A percentile compares a stretch with the other conserved stretches of the same genome.
Conservation (phyloP, 176 grass and related monocot species). For the Metroxylon sagu region DNA sequence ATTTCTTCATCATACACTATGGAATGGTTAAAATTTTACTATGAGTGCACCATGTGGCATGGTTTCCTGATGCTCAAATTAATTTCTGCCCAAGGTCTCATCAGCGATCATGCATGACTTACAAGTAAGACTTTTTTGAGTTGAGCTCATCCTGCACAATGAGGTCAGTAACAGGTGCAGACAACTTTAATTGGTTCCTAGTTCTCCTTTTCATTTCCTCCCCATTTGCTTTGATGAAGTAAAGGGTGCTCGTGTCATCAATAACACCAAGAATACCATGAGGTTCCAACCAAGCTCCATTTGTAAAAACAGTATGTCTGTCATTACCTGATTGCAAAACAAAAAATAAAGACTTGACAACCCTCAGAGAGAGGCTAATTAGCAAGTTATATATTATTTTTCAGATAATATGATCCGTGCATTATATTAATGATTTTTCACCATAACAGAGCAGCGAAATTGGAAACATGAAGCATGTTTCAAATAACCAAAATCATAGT, state of each 20-base stretch:
- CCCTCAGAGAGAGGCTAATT: not conserved
- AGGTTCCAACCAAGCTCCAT: constrained; percentile 73
- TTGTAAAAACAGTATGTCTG: constrained; percentile 43
- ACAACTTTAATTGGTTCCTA: constrained; percentile 60
- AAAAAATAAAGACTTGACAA: constrained; percentile 27
- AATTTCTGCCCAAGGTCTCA: no score
- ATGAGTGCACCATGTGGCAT: no score
- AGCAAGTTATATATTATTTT: not conserved
- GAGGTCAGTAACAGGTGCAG: constrained; percentile 44
- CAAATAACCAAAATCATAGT: no score
- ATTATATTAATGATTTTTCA: no score
- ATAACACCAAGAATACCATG: constrained; percentile 60
- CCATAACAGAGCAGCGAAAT: no score
- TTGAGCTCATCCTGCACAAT: constrained; percentile 27
- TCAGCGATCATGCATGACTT: constrained; percentile 13
- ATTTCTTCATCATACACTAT: constrained; percentile 17
- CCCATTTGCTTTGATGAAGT: constrained; percentile 81
- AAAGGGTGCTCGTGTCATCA: constrained; percentile 55
- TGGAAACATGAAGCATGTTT: no score
- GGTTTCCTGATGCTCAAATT: no score
- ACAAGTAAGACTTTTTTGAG: constrained; percentile 46
- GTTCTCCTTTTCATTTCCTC: constrained; percentile 56
- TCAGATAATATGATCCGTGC: no score
- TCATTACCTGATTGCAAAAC: constrained; percentile 68
- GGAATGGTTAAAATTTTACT: constrained; percentile 10